Base-by-base conservation (phyloP, 2,329 filamentous ascomycete genomes). In the Pseudogymnoascus sp. region DNA sequence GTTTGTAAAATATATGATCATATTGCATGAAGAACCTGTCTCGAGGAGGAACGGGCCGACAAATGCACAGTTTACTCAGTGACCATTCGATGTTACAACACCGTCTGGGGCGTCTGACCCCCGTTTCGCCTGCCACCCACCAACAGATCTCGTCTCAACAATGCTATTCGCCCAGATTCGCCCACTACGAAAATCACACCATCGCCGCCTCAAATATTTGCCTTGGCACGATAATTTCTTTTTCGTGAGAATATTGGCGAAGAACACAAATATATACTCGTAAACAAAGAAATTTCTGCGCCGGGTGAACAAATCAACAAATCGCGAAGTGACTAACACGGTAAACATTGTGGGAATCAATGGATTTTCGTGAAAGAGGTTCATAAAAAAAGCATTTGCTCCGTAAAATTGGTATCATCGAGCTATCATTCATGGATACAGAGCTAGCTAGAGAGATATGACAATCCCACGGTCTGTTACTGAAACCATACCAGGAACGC, bases 341-440 rank as follows among this genome's bases (percentile, higher is more conserved):
- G 21, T n/a, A 25, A 23, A 50, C 21, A 59, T 34, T n/a, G 56
- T n/a, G 7, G 34, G 23, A 25, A 40, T 37, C 59, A 42, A 40
- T 38, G 59, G 18, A 18, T 60, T 37, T 38, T 60, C 34, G n/a
- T 11, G n/a, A 18, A 37, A 60, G 21, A 42, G n/a, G 59, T 42
- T 40, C 34, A 60, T 60, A 60, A 60, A 59, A 59, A 38, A 38
- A 37, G 37, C 59, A 60, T 60, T 42, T 8, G 59, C 34, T 38
- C 34, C 59, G 37, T 60, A 37, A 60, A 60, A 60, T 60, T 71
- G 70, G 67, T 73, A 74, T 73, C 71, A 73, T 72, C 66, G 64
- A 69, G 71, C 70, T 70, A 69, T 67, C 62, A 71, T 72, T 73
- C 72, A 67, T 66, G 42, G 63, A 64, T 67, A 63, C 66, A 62